Percentiles rank a stretch among this genome's conserved stretches.
Evolutionary conservation across 2,329 filamentous ascomycete species (phyloP).

Genomic region (Venturia nashicola): DNA sequence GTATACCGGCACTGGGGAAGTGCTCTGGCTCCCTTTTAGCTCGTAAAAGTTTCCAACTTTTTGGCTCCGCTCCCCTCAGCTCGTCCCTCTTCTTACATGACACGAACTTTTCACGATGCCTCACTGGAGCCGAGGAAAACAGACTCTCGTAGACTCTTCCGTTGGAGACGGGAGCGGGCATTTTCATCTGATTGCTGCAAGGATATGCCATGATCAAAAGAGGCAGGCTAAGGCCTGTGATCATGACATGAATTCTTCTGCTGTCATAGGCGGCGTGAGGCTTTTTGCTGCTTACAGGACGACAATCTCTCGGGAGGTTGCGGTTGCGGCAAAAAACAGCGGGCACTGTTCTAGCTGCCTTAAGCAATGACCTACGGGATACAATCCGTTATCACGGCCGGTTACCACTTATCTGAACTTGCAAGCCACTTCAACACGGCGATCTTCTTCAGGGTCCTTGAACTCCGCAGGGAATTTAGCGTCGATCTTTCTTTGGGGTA

Average conservation of each 20-base stretch:
- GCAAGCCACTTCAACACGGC: neutral
- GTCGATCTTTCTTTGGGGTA: slow-evolving; percentile 3
- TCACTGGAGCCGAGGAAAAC: neutral
- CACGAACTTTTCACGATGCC: neutral
- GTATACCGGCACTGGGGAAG: slow-evolving; percentile 1
- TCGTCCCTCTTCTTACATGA: neutral
- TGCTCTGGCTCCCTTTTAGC: neutral
- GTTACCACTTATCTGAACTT: neutral
- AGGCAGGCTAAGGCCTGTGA: neutral
- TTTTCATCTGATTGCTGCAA: neutral
- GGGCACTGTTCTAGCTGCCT: neutral
- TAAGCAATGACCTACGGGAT: neutral
- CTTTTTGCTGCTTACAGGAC: neutral
- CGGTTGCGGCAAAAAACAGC: neutral
- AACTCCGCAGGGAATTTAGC: neutral
- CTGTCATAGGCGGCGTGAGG: neutral
- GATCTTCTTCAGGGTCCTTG: neutral
- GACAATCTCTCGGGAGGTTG: neutral
- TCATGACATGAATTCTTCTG: too few species aligned
- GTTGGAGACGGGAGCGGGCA: neutral
- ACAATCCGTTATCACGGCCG: neutral
- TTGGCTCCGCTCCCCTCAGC: neutral
- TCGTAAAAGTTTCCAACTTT: neutral
- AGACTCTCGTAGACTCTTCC: neutral
- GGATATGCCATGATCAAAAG: neutral